Percentiles rank a stretch among this genome's conserved stretches.
Evolutionary conservation across 1,139 yeast species (phyloP).

Genomic region (Spathaspora sp.): DNA sequence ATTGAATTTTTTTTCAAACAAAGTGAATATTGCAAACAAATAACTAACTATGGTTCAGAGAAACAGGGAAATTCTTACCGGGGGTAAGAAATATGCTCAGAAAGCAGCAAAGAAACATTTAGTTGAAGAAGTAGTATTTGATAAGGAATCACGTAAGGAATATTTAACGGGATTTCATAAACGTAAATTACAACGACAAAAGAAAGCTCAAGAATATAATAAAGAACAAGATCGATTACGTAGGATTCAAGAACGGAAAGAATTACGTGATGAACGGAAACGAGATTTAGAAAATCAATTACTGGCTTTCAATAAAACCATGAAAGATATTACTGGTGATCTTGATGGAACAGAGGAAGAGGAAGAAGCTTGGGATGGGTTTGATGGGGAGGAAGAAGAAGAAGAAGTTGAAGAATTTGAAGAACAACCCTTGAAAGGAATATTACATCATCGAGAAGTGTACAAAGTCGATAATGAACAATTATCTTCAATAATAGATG

Average conservation of each 20-base stretch:
- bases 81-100: slow-evolving; percentile 78
- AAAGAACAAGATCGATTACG: slow-evolving; percentile 76
- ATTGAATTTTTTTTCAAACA: slow-evolving; percentile 3
- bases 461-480: slow-evolving; percentile 43
- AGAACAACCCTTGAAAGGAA: slow-evolving; percentile 31
- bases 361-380: slow-evolving; percentile 29
- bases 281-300: slow-evolving; percentile 63
- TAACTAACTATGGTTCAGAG: slow-evolving; percentile 19
- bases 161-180: slow-evolving; percentile 95
- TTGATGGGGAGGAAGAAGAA: slow-evolving; percentile 18
- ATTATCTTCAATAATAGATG: slow-evolving; percentile 45
- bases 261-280: slow-evolving; percentile 67
- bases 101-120: slow-evolving; percentile 63
- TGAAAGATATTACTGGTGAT: slow-evolving; percentile 43
- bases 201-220: slow-evolving; percentile 72
- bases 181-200: slow-evolving; percentile 83
- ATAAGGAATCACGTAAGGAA: slow-evolving; percentile 70
- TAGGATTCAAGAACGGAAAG: slow-evolving; percentile 73
- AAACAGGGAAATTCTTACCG: slow-evolving; percentile 87
- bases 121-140: slow-evolving; percentile 80
- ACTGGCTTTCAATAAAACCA: slow-evolving; percentile 55
- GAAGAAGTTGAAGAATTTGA: slow-evolving; percentile 17
- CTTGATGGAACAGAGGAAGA: slow-evolving; percentile 25
- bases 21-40: neutral
- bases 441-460: slow-evolving; percentile 41